phyloP scores from a whole-genome alignment of 2,329 filamentous ascomycete genomes.

The Salinomyces thailandicus region DNA sequence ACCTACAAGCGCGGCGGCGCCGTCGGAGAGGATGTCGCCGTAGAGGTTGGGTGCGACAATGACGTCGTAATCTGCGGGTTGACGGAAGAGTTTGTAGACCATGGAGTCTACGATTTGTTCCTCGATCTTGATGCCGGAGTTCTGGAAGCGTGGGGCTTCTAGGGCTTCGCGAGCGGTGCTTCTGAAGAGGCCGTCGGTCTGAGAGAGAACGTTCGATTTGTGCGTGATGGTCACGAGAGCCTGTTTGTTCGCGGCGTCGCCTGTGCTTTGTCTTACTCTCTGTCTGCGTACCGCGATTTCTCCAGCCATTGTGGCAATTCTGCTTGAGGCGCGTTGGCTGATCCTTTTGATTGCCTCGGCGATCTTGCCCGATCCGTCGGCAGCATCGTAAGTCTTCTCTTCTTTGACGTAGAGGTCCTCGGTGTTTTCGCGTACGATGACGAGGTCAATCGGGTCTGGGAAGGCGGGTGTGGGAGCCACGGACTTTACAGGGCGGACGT shows the following conservation, averaged over 20 bases:
- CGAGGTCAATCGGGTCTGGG: slow-evolving; percentile 68
- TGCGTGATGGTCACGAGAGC: slow-evolving; percentile 92
- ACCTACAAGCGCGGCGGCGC: slow-evolving; percentile 85
- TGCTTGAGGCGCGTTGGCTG: slow-evolving; percentile 67
- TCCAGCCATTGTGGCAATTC: slow-evolving; percentile 87
- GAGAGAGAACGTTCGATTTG: slow-evolving; percentile 93
- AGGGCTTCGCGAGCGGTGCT: slow-evolving; percentile 66
- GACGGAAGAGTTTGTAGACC: slow-evolving; percentile 99
- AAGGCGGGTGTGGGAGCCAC: slow-evolving; percentile 48
- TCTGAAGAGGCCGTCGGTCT: slow-evolving; percentile 94
- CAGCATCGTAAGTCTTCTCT: slow-evolving; percentile 68
- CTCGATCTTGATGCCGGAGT: slow-evolving; percentile 54
- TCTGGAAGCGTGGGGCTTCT: slow-evolving; percentile 51
- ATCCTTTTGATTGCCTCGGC: slow-evolving; percentile 98
- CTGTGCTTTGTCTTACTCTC: slow-evolving; percentile 57
- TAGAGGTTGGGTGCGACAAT: slow-evolving; percentile 97
- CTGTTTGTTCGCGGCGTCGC: slow-evolving; percentile 50
- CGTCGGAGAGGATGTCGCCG: slow-evolving; percentile 92
- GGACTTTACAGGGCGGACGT: slow-evolving; percentile 90
- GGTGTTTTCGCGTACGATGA: slow-evolving; percentile 97
- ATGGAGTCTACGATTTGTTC: slow-evolving; percentile 99
- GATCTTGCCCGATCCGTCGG: slow-evolving; percentile 57
- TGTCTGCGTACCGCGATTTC: slow-evolving; percentile 86
- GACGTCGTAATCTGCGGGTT: slow-evolving; percentile 90
- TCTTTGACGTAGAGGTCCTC: slow-evolving; percentile 98